Evolutionary conservation across 495 filamentous ascomycete species (phyloP), one percentile per base, ranked within the genome.

Genomic region (Lasiosphaeria ovina): DNA sequence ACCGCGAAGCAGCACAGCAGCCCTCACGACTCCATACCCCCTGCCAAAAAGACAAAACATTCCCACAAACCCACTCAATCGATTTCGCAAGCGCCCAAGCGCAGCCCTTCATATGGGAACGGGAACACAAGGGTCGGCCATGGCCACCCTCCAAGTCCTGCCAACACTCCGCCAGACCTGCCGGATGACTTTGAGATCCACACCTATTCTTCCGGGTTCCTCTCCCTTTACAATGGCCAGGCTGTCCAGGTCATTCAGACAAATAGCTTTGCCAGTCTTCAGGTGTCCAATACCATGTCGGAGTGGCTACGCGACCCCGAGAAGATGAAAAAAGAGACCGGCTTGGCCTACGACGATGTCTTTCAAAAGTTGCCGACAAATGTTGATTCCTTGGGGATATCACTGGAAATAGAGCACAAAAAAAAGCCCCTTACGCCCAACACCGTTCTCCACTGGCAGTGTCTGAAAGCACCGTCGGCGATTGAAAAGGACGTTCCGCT

Each of bases 61-160:
- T 83, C 78, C 54, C 93, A 96, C 74, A 87, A 86, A 45, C 68
- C 86, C 4, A 89, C 83, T 6, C 82, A 83, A 45, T 96, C 92
- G 0, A 74, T 89, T 60, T 86, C 83, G n/a, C 77, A 81, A 35
- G 71, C 79, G 45, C 63, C 77, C 51, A 87, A 85, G 67, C 77
- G 82, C 55, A 83, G 77, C 54, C 82, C 83, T 60, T 76, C 80
- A 0, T 76, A 78, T 51, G 69, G 72, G n/a, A 72, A 67, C 51
- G 69, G 72, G n/a, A 72, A 67, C 55, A 62, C 74, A 31, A 71
- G 70, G 14, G 66, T 75, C 54, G 69, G 67, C 51, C 73, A 79
- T 17, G 72, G 66, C 4, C 81, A 82, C 60, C 82, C 82, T 6
- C 76, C 78, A 17, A 83, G 81, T 66, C 82, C 82, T 16, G 81